Evolutionary conservation across 495 filamentous ascomycete species (phyloP).

Genomic region (Aspergillus heteromorphus): DNA sequence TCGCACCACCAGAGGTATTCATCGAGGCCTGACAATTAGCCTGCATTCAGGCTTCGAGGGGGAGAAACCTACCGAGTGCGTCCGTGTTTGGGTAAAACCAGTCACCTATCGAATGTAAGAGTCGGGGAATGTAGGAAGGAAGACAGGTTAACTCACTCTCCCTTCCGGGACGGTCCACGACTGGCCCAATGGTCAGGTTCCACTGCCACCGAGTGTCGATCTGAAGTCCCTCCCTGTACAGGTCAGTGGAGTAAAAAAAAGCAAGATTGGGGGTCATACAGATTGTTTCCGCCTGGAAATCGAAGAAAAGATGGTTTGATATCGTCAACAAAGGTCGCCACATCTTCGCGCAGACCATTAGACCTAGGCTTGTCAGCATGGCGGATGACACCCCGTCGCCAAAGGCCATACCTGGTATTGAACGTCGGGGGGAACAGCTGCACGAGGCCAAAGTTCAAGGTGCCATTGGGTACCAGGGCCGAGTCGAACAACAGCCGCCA

Average conservation of each 20-base stretch:
- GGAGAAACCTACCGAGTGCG: conserved; percentile 42
- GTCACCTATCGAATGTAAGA: conserved; percentile 28
- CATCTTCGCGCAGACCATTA: conserved; percentile 58
- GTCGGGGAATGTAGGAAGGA: neutral
- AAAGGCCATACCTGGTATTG: conserved; percentile 12
- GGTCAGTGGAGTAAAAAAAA: neutral
- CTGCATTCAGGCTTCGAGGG: neutral
- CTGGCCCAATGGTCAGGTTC: conserved; percentile 61
- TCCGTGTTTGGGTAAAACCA: conserved; percentile 61
- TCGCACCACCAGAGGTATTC: conserved; percentile 66
- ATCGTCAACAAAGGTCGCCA: conserved; percentile 50
- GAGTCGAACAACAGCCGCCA: conserved; percentile 57
- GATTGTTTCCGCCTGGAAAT: conserved; percentile 64
- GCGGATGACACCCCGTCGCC: neutral
- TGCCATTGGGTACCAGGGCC: conserved; percentile 33
- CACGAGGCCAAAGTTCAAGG: conserved; percentile 60
- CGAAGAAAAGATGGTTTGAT: conserved; percentile 55
- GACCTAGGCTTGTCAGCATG: conserved; percentile 21
- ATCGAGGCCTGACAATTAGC: conserved; percentile 22
- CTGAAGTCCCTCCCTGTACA: conserved; percentile 22
- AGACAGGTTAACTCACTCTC: conserved; percentile 17
- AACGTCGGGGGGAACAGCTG: conserved; percentile 64
- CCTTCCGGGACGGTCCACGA: conserved; percentile 57
- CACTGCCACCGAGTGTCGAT: conserved; percentile 55
- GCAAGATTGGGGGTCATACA: conserved; percentile 20